Conservation (phyloP, 306 rosid genomes). For the Vigna nakashimae region DNA sequence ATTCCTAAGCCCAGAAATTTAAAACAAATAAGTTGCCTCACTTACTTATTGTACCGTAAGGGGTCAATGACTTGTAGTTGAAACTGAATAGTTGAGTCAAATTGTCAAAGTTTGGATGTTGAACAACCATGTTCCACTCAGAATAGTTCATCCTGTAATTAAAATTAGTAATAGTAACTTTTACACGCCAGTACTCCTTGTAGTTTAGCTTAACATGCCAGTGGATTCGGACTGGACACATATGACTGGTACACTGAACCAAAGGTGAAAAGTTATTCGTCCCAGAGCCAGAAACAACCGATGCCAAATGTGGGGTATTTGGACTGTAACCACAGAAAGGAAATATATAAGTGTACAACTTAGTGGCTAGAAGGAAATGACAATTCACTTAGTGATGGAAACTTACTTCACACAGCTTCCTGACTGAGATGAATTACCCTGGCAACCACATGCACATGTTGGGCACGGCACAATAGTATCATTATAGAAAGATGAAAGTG, state of each 20-base stretch:
- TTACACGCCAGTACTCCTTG: conserved; percentile 87
- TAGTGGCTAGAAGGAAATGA: conserved; percentile 15
- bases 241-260: conserved; percentile 82
- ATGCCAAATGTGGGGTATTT: conserved; percentile 69
- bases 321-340: conserved; percentile 50
- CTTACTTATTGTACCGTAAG: conserved; percentile 79
- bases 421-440: conserved; percentile 53
- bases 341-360: conserved; percentile 19
- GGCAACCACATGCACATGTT: conserved; percentile 82
- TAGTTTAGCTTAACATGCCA: conserved; percentile 91
- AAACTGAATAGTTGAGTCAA: conserved; percentile 81
- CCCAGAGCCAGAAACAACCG: conserved; percentile 64
- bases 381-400: conserved; percentile 19
- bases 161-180: conserved; percentile 79
- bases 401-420: conserved; percentile 77
- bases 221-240: conserved; percentile 92
- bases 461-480: conserved; percentile 80
- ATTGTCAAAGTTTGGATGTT: conserved; percentile 89
- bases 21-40: conserved; percentile 15
- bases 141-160: conserved; percentile 86
- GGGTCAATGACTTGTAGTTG: conserved; percentile 75
- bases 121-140: conserved; percentile 83
- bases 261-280: conserved; percentile 60
- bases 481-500: conserved; percentile 86
- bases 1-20: not conserved